Evolutionary conservation across 2,329 filamentous ascomycete genomes (phyloP).

Genomic region (Stachybotrys echinatus): DNA sequence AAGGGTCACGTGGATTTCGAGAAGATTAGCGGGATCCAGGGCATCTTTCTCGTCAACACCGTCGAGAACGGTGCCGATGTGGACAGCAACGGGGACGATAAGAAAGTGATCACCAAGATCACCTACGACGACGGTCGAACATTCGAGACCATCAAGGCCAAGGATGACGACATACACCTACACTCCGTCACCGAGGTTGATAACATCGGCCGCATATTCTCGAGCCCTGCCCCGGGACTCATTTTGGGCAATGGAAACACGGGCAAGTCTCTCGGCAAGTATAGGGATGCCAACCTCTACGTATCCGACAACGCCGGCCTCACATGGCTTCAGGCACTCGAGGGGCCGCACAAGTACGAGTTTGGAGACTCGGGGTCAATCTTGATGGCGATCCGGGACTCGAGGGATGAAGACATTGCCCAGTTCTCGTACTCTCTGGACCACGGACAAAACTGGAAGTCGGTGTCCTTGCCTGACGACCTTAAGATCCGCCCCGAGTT

Average conservation of each 20-base stretch:
- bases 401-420: slow-evolving; percentile 51
- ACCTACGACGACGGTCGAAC: slow-evolving; percentile 94
- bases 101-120: slow-evolving; percentile 74
- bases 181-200: slow-evolving; percentile 85
- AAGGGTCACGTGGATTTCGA: slow-evolving; percentile 87
- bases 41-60: slow-evolving; percentile 83
- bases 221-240: slow-evolving; percentile 86
- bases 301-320: slow-evolving; percentile 88
- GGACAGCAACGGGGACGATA: slow-evolving; percentile 46
- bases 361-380: slow-evolving; percentile 92
- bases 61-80: slow-evolving; percentile 83
- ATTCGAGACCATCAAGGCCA: slow-evolving; percentile 68
- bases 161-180: slow-evolving; percentile 69
- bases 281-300: slow-evolving; percentile 72
- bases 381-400: slow-evolving; percentile 76
- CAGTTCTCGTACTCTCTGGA: slow-evolving; percentile 75
- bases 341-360: slow-evolving; percentile 90
- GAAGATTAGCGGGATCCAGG: slow-evolving; percentile 85
- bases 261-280: slow-evolving; percentile 66
- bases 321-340: slow-evolving; percentile 70
- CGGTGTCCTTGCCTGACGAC: slow-evolving; percentile 59
- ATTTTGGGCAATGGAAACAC: slow-evolving; percentile 93
- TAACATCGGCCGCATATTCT: slow-evolving; percentile 84
- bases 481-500: slow-evolving; percentile 65
- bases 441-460: slow-evolving; percentile 80